phyloP scores from a whole-genome alignment of 2,329 filamentous ascomycete genomes.

The Anthostomella pinea region DNA sequence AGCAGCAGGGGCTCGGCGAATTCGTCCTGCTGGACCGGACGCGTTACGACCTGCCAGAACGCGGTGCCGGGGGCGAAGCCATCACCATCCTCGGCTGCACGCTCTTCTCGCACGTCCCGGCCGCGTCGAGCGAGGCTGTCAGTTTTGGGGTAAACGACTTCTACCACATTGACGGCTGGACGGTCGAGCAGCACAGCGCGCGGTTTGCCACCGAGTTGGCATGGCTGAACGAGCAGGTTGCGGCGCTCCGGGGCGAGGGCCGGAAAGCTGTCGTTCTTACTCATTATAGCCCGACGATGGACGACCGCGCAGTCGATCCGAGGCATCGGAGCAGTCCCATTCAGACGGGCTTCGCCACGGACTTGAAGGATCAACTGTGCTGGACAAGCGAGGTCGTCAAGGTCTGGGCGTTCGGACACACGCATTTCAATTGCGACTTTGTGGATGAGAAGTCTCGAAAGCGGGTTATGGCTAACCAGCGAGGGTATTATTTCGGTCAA shows the following conservation, averaged over 20 bases:
- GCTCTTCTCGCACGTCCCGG: slow-evolving; percentile 47
- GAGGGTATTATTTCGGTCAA: slow-evolving; percentile 38
- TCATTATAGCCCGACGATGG: slow-evolving; percentile 40
- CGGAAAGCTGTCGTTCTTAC: slow-evolving; percentile 37
- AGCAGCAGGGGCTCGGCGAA: slow-evolving; percentile 35
- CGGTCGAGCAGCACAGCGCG: slow-evolving; percentile 34
- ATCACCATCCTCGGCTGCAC: slow-evolving; percentile 45
- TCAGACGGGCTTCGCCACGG: slow-evolving; percentile 37
- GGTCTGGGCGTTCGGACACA: slow-evolving; percentile 49
- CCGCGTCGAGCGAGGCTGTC: slow-evolving; percentile 36
- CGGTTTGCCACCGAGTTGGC: slow-evolving; percentile 38
- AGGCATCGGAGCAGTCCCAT: slow-evolving; percentile 30
- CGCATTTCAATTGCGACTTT: slow-evolving; percentile 45
- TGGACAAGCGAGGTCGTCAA: slow-evolving; percentile 35
- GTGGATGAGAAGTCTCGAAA: slow-evolving; percentile 25
- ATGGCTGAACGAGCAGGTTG: slow-evolving; percentile 42
- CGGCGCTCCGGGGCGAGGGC: slow-evolving; percentile 21
- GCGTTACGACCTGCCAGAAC: slow-evolving; percentile 24
- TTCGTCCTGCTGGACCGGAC: slow-evolving; percentile 40
- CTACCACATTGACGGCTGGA: slow-evolving; percentile 42
- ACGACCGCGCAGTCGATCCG: slow-evolving; percentile 34
- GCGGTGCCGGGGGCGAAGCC: slow-evolving; percentile 30
- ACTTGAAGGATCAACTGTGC: slow-evolving; percentile 35
- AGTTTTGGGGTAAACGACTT: slow-evolving; percentile 50
- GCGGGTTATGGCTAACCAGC: slow-evolving; percentile 39